These are phyloP conservation scores for Hypocreales sp. DNA, from an alignment of 2,329 filamentous ascomycete genomes.

Conservation along the genomic window DNA sequence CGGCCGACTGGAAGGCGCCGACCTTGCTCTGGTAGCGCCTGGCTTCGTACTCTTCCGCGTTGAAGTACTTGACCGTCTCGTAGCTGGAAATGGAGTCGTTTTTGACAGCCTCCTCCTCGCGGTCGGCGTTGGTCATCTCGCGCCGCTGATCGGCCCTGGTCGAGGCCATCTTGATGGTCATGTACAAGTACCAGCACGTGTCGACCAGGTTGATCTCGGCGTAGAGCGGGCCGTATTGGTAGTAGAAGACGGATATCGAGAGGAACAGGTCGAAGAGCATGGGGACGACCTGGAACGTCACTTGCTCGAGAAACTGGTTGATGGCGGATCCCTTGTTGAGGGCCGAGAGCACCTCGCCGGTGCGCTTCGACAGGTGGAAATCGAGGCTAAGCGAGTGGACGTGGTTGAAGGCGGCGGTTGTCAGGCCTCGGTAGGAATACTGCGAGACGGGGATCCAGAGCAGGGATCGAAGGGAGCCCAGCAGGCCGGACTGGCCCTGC, in stretches of 20 bases:
- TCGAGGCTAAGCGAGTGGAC: conserved; percentile 90
- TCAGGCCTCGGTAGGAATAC: conserved; percentile 89
- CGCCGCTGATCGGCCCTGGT: conserved; percentile 82
- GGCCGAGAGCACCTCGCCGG: conserved; percentile 87
- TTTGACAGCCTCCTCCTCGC: conserved; percentile 93
- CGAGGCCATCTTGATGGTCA: conserved; percentile 91
- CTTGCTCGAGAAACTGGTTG: conserved; percentile 90
- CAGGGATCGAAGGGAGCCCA: conserved; percentile 67
- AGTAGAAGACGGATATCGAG: conserved; percentile 67
- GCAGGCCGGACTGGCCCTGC: conserved; percentile 75
- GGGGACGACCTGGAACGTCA: conserved; percentile 88
- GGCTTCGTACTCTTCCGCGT: conserved; percentile 69
- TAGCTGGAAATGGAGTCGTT: conserved; percentile 99
- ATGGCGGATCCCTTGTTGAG: conserved; percentile 93
- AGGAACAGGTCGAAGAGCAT: conserved; percentile 86
- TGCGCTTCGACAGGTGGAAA: conserved; percentile 93
- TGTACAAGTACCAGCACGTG: conserved; percentile 90
- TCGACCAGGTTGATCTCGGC: conserved; percentile 79
- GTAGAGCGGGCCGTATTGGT: conserved; percentile 49
- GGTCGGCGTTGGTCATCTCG: conserved; percentile 86
- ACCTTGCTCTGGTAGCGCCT: conserved; percentile 57
- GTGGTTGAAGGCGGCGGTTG: conserved; percentile 91
- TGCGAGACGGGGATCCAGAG: conserved; percentile 96
- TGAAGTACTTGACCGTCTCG: conserved; percentile 87
- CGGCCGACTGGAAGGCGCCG: conserved; percentile 53